Evolutionary conservation across 306 rosid species (phyloP), one percentile per base, ranked within the genome.

Genomic region (Glycyrrhiza uralensis): DNA sequence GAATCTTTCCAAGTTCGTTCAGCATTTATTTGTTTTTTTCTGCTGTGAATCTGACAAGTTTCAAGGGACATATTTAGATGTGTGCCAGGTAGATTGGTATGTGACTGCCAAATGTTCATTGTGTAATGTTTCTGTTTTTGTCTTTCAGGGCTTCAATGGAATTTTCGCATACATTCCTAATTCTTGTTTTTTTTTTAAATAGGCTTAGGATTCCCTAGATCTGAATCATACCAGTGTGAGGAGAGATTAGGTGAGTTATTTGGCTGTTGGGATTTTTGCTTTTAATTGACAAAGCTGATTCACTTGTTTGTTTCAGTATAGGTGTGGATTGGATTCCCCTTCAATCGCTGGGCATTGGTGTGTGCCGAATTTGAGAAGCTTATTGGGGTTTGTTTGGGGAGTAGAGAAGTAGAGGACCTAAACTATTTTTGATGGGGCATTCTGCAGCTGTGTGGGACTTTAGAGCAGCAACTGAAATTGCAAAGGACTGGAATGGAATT

Each of bases 381-480:
- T 46, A 17, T 32, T 38, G 28, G 65, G 62, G 56, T 62, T 74
- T 64, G 23, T 55, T 65, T 22, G 29, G 20, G 47, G 47, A 56
- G 61, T 13, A 24, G 66, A 66, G 54, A 51, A 63, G 68, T 57
- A 66, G 80, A 82, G 51, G 35, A 62, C 33, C 54, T 63, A 30
- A 66, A 49, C 13, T 61, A 70, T 50, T 23, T 44, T 63, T 78
- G 65, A 93, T 91, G 97, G 87, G 92, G 79, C 94, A 89, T 83
- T 87, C 96, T 49, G 96, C 97, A 75, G 88, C 89, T 36, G 85
- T 89, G 4, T 91, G 98, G 89, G 89, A 91, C 59, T 72, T 49
- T 69, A 87, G 79, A 80, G 88, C 92, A 66, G 98, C 95, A 61
- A 67, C 55, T 55, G 92, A 86, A 81, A 89, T 85, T 23, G 63